Base-by-base conservation (phyloP, 306 rosid genomes). In the Ziziphus jujuba region DNA sequence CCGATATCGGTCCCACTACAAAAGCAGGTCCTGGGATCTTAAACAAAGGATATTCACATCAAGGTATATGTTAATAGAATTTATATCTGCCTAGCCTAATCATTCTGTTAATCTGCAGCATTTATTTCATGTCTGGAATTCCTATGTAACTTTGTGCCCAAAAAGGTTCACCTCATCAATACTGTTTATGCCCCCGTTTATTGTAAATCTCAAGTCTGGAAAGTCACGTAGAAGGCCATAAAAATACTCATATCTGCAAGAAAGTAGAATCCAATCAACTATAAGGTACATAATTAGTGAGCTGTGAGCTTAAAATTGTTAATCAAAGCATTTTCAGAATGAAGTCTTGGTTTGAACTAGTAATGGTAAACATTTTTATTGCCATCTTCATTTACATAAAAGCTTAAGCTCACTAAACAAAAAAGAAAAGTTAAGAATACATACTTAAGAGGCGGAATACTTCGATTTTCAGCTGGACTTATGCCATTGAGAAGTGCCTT, bases 381-480 rank as follows among this genome's bases (percentile, higher is more conserved):
- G 1, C 61, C 25, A 48, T 0, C 17, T 20, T 63, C 38, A 49
- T 6, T 21, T 22, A 16, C 14, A 6, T 15, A 17, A 24, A 36
- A 55, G 35, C 20, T 61, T 19, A 61, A 66, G 70, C 47, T 66
- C 31, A 56, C 58, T 21, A 52, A 55, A 72, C 1, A 73, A 59
- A 72, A 49, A 28, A 28, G 13, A 67, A 63, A 59, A n/a, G n/a
- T 33, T 35, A 34, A 55, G 2, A 62, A 52, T 11, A 43, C 96
- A 56, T 90, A 93, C 99, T 93, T 93, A 49, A 93, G 84, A 9
- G 97, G 97, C 63, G 99, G 99, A 71, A 93, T 85, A 65, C 80
- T 83, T 56, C 99, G 89, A 88, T 93, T 93, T 80, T 93, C 99
- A 80, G 99, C 91, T 31, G 99, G 99, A 75, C 84, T 93, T 55